Conservation (phyloP, 345 rosid genomes). For the Xanthoceras sorbifolium region DNA sequence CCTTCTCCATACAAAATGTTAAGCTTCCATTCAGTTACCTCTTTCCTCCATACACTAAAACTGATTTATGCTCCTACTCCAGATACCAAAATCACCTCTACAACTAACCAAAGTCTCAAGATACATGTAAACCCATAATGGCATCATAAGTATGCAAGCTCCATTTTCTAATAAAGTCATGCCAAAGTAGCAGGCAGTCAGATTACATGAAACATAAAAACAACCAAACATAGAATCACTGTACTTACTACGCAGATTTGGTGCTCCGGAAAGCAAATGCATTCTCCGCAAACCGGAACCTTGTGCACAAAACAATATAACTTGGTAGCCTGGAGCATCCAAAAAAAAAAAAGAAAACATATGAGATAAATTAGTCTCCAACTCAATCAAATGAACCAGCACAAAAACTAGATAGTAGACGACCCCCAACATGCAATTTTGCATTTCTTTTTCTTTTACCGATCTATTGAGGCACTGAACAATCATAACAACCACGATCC, state of each 20-base stretch:
- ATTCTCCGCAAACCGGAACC: slow-evolving; percentile 97
- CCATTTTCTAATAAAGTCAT: not conserved
- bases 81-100: not conserved
- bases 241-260: slow-evolving; percentile 83
- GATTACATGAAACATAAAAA: not conserved
- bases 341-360: not conserved
- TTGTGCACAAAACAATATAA: slow-evolving; percentile 96
- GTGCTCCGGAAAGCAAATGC: slow-evolving; percentile 95
- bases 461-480: not conserved
- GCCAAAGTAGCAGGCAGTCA: not conserved
- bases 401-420: no score
- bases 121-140: not conserved
- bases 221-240: not conserved
- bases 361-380: not conserved
- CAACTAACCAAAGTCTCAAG: not conserved
- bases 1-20: not conserved
- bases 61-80: not conserved
- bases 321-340: slow-evolving; percentile 82
- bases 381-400: not conserved
- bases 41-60: not conserved
- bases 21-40: not conserved
- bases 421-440: not conserved
- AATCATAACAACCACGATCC: not conserved
- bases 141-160: not conserved
- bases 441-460: not conserved